Evolutionary conservation across 2,329 filamentous ascomycete species (phyloP), one percentile per base, ranked within the genome.

Genomic region (Penicillium hesseltinei): DNA sequence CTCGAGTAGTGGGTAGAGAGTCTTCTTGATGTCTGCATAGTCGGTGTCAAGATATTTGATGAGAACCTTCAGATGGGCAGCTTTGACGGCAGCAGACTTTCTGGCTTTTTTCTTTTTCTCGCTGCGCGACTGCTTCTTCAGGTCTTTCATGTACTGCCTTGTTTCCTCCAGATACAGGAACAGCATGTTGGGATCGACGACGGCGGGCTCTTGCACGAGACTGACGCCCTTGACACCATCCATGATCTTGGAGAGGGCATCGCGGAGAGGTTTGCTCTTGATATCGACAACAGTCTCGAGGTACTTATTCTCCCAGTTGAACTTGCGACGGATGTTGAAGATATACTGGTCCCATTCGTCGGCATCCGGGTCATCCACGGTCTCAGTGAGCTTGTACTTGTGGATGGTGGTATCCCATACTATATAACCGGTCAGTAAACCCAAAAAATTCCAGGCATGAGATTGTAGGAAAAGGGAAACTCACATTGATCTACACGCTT

Each of bases 241-340:
- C 80, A 93, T 87, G 11, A 92, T 82, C 42, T 87, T 85, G 49
- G 83, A 80, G 0, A 93, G 79, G 23, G 85, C 86, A 60, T 91
- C 86, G 8, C 88, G 87, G 4, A 96, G 80, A 17, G 85, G 76
- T 65, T 91, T 91, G 70, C 90, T 94, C 76, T 92, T 94, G 73
- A 96, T 89, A 63, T 96, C 91, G 48, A 96, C 85, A 15, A 87
- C 77, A 0, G 91, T 87, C 48, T 92, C 68, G 72, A 84, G 80
- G 66, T 90, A 92, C 67, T 91, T 91, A 61, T 91, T 90, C 65
- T 94, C 89, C 84, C 85, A 91, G 71, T 92, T 88, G 71, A 96
- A 95, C 15, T 84, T 88, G 54, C 92, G 84, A 17, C 90, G 85
- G 17, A 96, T 89, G 25, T 91, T 90, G 72, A 96, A 96, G 31